A percentile compares a stretch with the other conserved stretches of the same genome.
Evolutionary conservation across 2,329 filamentous ascomycete species (phyloP).

Genomic region (Aphanocladium album): DNA sequence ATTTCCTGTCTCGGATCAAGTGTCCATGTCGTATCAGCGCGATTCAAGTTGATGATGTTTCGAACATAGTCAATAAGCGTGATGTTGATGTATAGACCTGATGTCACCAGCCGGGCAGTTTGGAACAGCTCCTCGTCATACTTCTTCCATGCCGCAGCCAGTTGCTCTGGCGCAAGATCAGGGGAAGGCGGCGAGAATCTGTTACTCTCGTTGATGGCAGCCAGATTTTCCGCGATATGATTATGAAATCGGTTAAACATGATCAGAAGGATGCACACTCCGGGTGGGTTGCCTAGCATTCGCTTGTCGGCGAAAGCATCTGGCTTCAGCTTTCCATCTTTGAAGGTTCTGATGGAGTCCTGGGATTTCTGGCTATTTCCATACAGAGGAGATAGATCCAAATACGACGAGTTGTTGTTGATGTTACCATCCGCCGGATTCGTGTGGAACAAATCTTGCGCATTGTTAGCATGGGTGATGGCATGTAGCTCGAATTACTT

Average conservation of each 20-base stretch:
- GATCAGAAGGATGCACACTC: slow-evolving; percentile 64
- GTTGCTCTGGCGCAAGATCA: slow-evolving; percentile 43
- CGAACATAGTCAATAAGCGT: slow-evolving; percentile 73
- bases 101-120: slow-evolving; percentile 69
- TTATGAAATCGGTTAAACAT: slow-evolving; percentile 89
- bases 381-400: slow-evolving; percentile 68
- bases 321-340: slow-evolving; percentile 66
- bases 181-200: slow-evolving; percentile 65
- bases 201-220: slow-evolving; percentile 77
- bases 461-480: background rate
- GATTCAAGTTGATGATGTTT: slow-evolving; percentile 61
- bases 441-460: slow-evolving; percentile 64
- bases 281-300: slow-evolving; percentile 65
- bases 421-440: slow-evolving; percentile 54
- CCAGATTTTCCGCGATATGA: slow-evolving; percentile 71
- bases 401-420: slow-evolving; percentile 65
- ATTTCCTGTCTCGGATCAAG: slow-evolving; percentile 71
- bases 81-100: slow-evolving; percentile 73
- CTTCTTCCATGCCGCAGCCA: slow-evolving; percentile 54
- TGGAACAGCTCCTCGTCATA: slow-evolving; percentile 77
- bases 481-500: slow-evolving; percentile 13
- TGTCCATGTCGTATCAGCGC: slow-evolving; percentile 68
- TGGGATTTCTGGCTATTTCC: slow-evolving; percentile 64
- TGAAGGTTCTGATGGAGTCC: slow-evolving; percentile 62
- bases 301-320: slow-evolving; percentile 69